Base-by-base conservation (phyloP, 495 filamentous ascomycete species). In the Amniculicola lignicola region DNA sequence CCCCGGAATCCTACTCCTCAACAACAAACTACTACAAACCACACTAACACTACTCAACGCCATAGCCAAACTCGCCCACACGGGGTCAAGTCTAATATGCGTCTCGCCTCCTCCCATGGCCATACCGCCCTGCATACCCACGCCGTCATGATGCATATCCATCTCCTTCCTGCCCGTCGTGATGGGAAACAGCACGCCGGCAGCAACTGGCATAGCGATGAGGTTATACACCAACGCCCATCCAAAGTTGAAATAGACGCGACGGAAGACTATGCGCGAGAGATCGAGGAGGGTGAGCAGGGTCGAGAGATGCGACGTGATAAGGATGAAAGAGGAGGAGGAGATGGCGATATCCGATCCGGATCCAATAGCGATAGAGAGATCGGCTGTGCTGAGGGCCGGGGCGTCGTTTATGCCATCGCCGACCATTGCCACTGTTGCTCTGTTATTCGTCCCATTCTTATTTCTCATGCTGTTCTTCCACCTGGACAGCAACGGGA, bases 361-460 rank as follows among this genome's bases (percentile, higher is more conserved):
- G 0, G 84, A 86, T 3, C 87, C 86, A 66, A 95, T 85, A 19
- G 91, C 87, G 46, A 95, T 85, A 46, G 87, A 88, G 0, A 95
- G 83, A 63, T 93, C 87, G n/a, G 91, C 87, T 16, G 80, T 81
- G 7, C 85, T 80, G 40, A 95, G 81, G n/a, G 90, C 90, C 1
- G 90, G 89, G 3, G 87, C 82, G 68, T 95, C 90, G 69, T 96
- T 96, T 69, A 94, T 89, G 51, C 90, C 90, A 64, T 96, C 90
- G 24, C 90, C 90, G 3, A 93, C 76, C 68, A 86, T 84, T 6
- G 80, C 83, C 19, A 85, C 72, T 11, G 45, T 67, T 23, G 64
- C 64, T 11, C 58, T 46, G 15, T 36, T 35, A 1, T 25, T 31
- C 9, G 36, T 23, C 2, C n/a, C 28, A 31, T 46, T 39, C 14